Evolutionary conservation across 352 stramenopile species (phyloP).

Genomic region (Phytophthora melonis): DNA sequence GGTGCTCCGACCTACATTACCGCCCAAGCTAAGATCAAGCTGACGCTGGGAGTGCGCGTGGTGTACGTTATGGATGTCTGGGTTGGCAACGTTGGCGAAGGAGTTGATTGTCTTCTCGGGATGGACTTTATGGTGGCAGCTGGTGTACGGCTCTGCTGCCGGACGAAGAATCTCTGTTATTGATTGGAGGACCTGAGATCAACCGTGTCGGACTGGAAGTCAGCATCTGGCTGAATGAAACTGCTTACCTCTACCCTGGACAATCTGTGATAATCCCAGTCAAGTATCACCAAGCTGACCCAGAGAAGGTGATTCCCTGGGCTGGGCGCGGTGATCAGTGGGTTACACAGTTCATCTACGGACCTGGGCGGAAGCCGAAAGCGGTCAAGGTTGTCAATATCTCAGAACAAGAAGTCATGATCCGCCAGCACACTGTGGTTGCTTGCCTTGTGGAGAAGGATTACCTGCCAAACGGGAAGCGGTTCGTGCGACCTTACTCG

Average conservation of each 20-base stretch:
- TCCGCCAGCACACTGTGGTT: background rate
- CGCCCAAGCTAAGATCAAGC: background rate
- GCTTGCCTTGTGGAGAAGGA: background rate
- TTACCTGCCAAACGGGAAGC: background rate
- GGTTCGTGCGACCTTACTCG: background rate
- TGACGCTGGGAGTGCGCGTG: background rate
- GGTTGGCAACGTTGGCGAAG: conserved; percentile 34
- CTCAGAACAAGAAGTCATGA: background rate
- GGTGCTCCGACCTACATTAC: conserved; percentile 27
- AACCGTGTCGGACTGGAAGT: background rate
- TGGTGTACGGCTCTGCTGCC: conserved; percentile 26
- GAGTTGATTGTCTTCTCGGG: conserved; percentile 35
- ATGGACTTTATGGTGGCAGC: conserved; percentile 43
- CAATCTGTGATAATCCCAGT: background rate
- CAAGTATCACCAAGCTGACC: background rate
- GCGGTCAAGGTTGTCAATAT: background rate
- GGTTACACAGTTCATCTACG: background rate
- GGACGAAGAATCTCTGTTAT: conserved; percentile 11
- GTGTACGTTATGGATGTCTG: conserved; percentile 35
- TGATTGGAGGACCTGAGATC: background rate
- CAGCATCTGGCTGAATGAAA: background rate
- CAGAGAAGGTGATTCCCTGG: background rate
- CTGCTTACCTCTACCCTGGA: background rate
- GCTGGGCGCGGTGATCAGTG: background rate
- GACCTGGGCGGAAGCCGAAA: background rate